Conservation (phyloP, 345 rosid species). For the Garcia nutans region DNA sequence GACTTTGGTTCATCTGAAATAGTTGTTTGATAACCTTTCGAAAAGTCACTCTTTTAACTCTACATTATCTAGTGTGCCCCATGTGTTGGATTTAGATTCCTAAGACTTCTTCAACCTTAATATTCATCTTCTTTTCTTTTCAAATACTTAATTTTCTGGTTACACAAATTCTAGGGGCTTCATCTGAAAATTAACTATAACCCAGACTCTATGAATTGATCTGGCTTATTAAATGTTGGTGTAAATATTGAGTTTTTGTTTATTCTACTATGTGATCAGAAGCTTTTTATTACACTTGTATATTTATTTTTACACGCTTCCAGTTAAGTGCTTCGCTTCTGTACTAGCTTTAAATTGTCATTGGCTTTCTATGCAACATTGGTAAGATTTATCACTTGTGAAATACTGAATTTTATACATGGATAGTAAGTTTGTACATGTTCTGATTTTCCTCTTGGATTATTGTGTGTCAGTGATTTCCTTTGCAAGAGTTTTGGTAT, state of each 20-base stretch:
- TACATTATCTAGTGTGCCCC: conserved; percentile 12
- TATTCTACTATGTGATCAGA: not conserved
- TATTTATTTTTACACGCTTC: not conserved
- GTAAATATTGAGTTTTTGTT: not conserved
- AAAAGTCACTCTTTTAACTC: conserved; percentile 13
- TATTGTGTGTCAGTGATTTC: not conserved
- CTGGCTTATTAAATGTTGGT: not conserved
- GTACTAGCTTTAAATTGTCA: not conserved
- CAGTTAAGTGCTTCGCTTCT: not conserved
- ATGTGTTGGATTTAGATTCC: conserved; percentile 27
- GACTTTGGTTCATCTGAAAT: conserved; percentile 21
- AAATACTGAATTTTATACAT: not conserved
- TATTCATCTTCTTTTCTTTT: not conserved
- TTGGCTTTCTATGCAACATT: not conserved
- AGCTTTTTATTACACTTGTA: not conserved
- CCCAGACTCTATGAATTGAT: not conserved
- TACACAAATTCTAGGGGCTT: conserved; percentile 1
- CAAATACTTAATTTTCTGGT: not conserved
- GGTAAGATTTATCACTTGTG: not conserved
- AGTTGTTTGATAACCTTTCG: conserved; percentile 21
- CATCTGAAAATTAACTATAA: not conserved
- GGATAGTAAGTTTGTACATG: not conserved
- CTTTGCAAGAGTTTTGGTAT: not conserved
- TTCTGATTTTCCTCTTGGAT: not conserved
- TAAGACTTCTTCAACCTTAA: conserved; percentile 21